Evolutionary conservation across 2,329 filamentous ascomycete genomes (phyloP), one percentile per base, ranked within the genome.

Genomic region (Bipolaris cookei): DNA sequence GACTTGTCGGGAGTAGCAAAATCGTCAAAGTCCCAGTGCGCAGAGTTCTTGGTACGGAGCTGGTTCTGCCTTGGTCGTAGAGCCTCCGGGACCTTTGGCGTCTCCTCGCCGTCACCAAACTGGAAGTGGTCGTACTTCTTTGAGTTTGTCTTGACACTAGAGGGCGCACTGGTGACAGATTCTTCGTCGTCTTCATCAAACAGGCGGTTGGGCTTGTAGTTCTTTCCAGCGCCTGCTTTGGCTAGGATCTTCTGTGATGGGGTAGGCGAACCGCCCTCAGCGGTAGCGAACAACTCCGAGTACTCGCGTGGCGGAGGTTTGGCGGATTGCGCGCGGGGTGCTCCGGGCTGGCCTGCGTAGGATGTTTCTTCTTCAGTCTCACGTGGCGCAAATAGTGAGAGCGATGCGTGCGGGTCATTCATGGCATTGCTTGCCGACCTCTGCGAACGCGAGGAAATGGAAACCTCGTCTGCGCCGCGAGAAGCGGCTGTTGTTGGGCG

Each of bases 71-170:
- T 42, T 62, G 87, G 87, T 57, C 83, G 80, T 72, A 91, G 88
- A 79, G 61, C 65, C 54, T 72, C 72, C 43, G 64, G 66, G 32
- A 67, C 70, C 59, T 71, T 72, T 59, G 68, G 69, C 37, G 60
- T 75, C 46, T 63, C 65, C 49, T 78, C 83, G 48, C 86, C 87
- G 64, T 92, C 88, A 56, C 84, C 86, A 71, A 96, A 90, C 58
- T 92, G 88, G 72, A 96, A 96, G 77, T 98, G 94, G 56, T 89
- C 82, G 79, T 88, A 97, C 77, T 92, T 96, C 71, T 86, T 87
- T 2, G 90, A 85, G 74, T 95, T 86, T 6, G 90, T 88, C 69
- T 89, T 86, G 79, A 80, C 79, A 64, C 82, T 75, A 13, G 58
- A 67, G 45, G 59, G 55, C n/a, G 60, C 54, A 13, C 63, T 60